Base-by-base conservation (phyloP, 352 stramenopile genomes). In the Thraustochytrium sp. region DNA sequence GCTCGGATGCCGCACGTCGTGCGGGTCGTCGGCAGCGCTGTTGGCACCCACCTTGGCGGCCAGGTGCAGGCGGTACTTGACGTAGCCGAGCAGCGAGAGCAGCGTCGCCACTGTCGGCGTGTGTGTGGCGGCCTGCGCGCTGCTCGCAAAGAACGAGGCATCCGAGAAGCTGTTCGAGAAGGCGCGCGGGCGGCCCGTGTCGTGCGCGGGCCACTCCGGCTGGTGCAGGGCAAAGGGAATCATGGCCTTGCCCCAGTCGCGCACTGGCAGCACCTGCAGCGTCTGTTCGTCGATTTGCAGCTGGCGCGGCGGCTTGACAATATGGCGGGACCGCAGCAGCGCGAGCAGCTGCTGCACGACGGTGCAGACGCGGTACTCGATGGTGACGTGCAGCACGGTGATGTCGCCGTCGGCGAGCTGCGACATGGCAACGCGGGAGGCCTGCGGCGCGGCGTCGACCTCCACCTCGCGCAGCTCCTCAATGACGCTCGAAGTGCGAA, bases 321-420 rank as follows among this genome's bases (percentile, higher is more conserved):
- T 51, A 5, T 80, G 42, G 21, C 51, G 46, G 18, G 31, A 55
- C n/a, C 53, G 68, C n/a, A 80, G 42, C 23, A 80, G 48, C 13
- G 68, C 48, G 23, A 80, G 68, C 0, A 80, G 31, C 34, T 80
- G 48, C 31, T 80, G 68, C 48, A 80, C 36, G 18, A 80, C 40
- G 34, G 18, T 61, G 51, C 68, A 80, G 0, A 80, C n/a, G 16
- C 68, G 42, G 13, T 65, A 80, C 49, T 80, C 68, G 34, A 80
- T 80, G 5, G 48, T 72, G 23, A 80, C 68, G 3, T 80, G 68
- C n/a, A 80, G 31, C 13, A 80, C 48, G 5, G 44, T 72, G 9
- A 80, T 80, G 38, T 80, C 68, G 23, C 46, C 68, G 26, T 80
- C 62, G 44, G 26, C 62, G 44, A 75, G 62, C 44, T 75, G 62